phyloP scores from a whole-genome alignment of 768 basidiomycete species.

The Russula virescens region DNA sequence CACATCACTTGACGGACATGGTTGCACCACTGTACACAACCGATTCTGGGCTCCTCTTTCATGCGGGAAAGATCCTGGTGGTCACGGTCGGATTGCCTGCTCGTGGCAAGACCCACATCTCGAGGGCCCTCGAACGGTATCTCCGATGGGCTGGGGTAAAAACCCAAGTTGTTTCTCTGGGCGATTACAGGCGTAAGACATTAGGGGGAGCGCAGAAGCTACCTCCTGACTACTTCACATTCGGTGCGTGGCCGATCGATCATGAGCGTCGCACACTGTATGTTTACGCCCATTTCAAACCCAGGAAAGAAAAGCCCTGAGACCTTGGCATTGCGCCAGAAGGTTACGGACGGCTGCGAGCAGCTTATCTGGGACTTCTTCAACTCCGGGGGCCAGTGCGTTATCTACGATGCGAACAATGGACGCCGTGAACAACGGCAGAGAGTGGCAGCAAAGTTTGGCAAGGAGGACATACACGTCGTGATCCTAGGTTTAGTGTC shows the following conservation, averaged over 20 bases:
- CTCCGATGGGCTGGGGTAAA: conserved; percentile 98
- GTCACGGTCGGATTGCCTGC: conserved; percentile 92
- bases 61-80: conserved; percentile 93
- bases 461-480: conserved; percentile 83
- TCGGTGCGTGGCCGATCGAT: conserved; percentile 45
- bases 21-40: conserved; percentile 96
- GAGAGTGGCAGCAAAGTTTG: conserved; percentile 76
- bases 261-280: neutral
- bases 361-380: conserved; percentile 87
- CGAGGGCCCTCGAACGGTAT: conserved; percentile 93
- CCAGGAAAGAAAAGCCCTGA: conserved; percentile 70
- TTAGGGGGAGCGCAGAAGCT: conserved; percentile 84
- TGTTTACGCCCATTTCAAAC: neutral
- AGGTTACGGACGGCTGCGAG: conserved; percentile 80
- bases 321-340: conserved; percentile 70
- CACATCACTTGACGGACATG: conserved; percentile 35
- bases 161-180: conserved; percentile 89
- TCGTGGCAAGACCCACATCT: conserved; percentile 95
- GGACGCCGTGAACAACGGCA: conserved; percentile 65
- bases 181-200: conserved; percentile 88
- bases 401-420: conserved; percentile 98
- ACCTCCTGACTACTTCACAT: conserved; percentile 87
- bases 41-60: conserved; percentile 77
- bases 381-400: conserved; percentile 82
- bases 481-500: conserved; percentile 70